These are phyloP conservation scores for Eutrema salsugineum DNA, from an alignment of 441 rosid species.

Conservation along the genomic window DNA sequence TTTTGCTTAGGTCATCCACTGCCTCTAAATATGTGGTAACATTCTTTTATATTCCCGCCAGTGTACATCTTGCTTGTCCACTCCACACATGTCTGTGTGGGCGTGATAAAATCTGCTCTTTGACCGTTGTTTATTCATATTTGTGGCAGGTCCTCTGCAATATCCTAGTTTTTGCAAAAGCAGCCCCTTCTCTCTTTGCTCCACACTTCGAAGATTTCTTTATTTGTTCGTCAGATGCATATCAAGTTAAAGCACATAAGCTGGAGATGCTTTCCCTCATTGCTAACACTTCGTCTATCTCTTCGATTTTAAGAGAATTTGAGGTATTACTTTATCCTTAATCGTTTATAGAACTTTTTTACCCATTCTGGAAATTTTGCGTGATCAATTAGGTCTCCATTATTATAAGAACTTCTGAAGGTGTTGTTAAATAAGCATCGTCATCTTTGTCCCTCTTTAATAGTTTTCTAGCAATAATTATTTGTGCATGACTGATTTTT, in stretches of 20 bases:
- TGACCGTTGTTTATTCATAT: conserved; percentile 12
- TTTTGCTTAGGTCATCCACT: conserved; percentile 77
- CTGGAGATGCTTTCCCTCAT: conserved; percentile 88
- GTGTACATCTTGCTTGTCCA: not conserved
- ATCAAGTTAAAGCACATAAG: conserved; percentile 82
- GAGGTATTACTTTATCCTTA: conserved; percentile 51
- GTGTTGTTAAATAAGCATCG: not conserved
- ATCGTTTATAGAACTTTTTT: not conserved
- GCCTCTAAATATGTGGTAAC: conserved; percentile 95
- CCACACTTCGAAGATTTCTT: conserved; percentile 77
- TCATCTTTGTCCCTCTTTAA: not conserved
- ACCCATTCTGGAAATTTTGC: not conserved
- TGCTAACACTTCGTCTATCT: conserved; percentile 65
- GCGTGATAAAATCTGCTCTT: not conserved
- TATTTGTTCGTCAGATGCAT: conserved; percentile 69
- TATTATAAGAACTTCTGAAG: not conserved
- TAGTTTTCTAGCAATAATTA: not conserved
- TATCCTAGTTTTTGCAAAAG: conserved; percentile 85
- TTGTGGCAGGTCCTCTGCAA: conserved; percentile 82
- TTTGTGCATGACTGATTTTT: conserved; percentile 10
- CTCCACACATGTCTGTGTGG: not conserved
- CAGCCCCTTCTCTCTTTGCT: conserved; percentile 77
- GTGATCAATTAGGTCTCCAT: not conserved
- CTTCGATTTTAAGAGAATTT: conserved; percentile 76
- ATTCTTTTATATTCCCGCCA: not conserved